These are phyloP conservation scores for Geotrichum australiense DNA, from an alignment of 1,139 yeast species.

Conservation along the genomic window DNA sequence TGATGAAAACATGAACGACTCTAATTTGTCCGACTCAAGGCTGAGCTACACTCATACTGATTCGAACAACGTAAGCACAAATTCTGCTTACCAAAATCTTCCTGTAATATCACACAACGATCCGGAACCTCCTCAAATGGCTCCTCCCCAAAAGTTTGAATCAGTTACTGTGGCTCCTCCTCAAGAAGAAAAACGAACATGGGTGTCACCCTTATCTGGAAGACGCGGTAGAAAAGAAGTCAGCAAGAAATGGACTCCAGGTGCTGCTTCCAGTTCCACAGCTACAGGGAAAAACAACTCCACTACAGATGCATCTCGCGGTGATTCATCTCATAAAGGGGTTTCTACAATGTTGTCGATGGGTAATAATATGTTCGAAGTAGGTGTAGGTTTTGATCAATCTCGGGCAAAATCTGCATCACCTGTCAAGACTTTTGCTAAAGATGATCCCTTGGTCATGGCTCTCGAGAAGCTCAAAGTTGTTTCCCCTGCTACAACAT, in stretches of 20 bases:
- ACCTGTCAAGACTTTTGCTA: constrained; percentile 24
- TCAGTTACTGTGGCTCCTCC: neutral
- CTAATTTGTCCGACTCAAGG: too few relatives aligned
- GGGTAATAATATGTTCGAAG: constrained; percentile 32
- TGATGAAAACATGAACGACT: too few relatives aligned
- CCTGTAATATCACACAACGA: constrained; percentile 20
- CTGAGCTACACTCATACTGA: constrained; percentile 4
- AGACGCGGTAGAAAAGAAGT: constrained; percentile 29
- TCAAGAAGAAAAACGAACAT: constrained; percentile 28
- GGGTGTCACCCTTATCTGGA: constrained; percentile 38
- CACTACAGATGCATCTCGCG: neutral
- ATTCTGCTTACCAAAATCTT: constrained; percentile 16
- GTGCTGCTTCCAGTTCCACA: constrained; percentile 11
- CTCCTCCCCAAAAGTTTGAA: neutral
- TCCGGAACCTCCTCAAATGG: constrained; percentile 20
- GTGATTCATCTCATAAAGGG: constrained; percentile 1
- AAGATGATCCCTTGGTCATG: constrained; percentile 46
- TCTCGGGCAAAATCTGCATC: constrained; percentile 22
- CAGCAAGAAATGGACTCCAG: constrained; percentile 25
- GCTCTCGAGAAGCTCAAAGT: constrained; percentile 59
- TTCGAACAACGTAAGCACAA: constrained; percentile 7
- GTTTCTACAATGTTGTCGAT: constrained; percentile 14
- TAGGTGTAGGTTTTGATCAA: constrained; percentile 27
- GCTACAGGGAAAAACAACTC: constrained; percentile 14
- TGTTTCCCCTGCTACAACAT: constrained; percentile 14